Base-by-base conservation (phyloP, 2,329 filamentous ascomycete genomes). In the Fusarium nygamai region DNA sequence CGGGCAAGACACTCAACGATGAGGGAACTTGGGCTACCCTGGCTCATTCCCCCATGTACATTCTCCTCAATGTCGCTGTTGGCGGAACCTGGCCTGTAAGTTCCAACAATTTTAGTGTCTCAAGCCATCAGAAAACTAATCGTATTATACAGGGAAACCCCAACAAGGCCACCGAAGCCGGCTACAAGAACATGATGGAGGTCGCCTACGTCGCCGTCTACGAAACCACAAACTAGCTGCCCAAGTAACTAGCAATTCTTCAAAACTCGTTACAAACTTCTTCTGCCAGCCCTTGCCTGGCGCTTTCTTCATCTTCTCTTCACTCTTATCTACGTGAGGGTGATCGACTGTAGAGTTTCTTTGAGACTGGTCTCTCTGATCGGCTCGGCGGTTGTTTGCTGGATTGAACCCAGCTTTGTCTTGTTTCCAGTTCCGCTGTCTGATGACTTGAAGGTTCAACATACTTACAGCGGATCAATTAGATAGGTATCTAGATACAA, bases 51-150 rank as follows among this genome's bases (percentile, higher is more conserved):
- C 83, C 85, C 3, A 76, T 86, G 61, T 87, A 84, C 74, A 81
- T 87, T 54, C 84, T 87, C 54, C 78, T 88, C 62, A 87, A 87
- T 58, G 83, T 88, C 27, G 86, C 86, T 24, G 84, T 87, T 47
- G 86, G 86, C 17, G 85, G 85, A 20, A 78, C 78, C 72, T 86
- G 83, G 83, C 80, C 81, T 44, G 83, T 82, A 75, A 80, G 81
- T 80, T 29, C 5, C 8, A 46, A 29, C 38, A 12, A 13, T 17
- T 12, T 14, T 11, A 4, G 3, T 31, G 12, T 41, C 38, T 24
- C 24, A 20, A 6, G 8, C 8, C 10, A 16, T n/a, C 19, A 17
- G 8, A 16, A 44, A 4, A 65, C 62, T 77, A 43, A 78, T 46
- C 53, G 8, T 2, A 14, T 33, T 4, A 33, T 3, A 8, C 19